Conservation (phyloP, 1,284 basidiomycete genomes). For the Exobasidium rhododendri region DNA sequence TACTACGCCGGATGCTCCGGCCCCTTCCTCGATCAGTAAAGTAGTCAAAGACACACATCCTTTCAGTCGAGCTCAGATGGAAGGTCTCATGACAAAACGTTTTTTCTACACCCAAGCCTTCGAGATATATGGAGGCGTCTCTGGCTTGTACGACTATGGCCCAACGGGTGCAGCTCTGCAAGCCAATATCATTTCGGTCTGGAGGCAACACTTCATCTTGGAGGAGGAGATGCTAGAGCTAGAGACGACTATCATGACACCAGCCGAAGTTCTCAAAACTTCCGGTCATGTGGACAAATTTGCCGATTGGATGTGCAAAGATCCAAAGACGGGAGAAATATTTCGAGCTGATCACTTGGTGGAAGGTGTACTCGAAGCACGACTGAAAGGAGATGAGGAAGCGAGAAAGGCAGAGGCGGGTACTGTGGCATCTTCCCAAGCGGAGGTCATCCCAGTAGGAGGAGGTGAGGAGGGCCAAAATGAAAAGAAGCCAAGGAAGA, state of each 20-base stretch:
- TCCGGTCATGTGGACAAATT: slow-evolving; percentile 98
- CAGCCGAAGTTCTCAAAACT: slow-evolving; percentile 89
- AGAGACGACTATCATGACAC: slow-evolving; percentile 97
- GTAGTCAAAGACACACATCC: slow-evolving; percentile 64
- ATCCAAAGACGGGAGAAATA: slow-evolving; percentile 88
- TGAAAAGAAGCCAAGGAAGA: slow-evolving; percentile 71
- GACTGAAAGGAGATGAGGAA: slow-evolving; percentile 85
- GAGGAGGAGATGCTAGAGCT: slow-evolving; percentile 99
- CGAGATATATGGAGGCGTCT: slow-evolving; percentile 97
- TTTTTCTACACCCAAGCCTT: slow-evolving; percentile 99
- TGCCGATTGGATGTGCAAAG: slow-evolving; percentile 99
- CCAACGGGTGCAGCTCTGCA: slow-evolving; percentile 92
- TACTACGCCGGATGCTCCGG: slow-evolving; percentile 7
- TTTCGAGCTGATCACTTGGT: slow-evolving; percentile 96
- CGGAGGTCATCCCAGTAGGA: slow-evolving; percentile 17
- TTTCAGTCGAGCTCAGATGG: slow-evolving; percentile 84
- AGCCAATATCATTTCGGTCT: slow-evolving; percentile 93
- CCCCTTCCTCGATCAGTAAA: slow-evolving; percentile 11
- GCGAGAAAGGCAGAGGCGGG: slow-evolving; percentile 64
- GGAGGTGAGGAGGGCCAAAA: slow-evolving; percentile 45
- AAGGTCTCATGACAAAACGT: slow-evolving; percentile 80
- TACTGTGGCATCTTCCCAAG: slow-evolving; percentile 12
- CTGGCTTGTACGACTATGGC: slow-evolving; percentile 68
- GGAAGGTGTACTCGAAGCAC: slow-evolving; percentile 83
- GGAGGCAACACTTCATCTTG: slow-evolving; percentile 97